Evolutionary conservation across 768 basidiomycete species (phyloP).

Genomic region (Sarcodon aspratus): DNA sequence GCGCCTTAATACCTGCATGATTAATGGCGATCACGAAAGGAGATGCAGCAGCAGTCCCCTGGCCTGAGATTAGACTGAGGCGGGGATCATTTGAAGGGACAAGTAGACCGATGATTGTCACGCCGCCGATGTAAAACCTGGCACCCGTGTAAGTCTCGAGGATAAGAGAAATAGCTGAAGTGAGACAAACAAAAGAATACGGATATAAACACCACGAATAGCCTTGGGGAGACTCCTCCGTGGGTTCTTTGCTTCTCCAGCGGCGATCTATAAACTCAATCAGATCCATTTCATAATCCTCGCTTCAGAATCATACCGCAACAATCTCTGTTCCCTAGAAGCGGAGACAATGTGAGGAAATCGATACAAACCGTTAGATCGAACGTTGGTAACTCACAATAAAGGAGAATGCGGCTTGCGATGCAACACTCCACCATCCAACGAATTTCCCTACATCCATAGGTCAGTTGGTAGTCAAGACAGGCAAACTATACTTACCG

Average conservation of each 20-base stretch:
- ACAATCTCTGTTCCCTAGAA: conserved; percentile 37
- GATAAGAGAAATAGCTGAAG: conserved; percentile 14
- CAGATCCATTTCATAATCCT: not conserved
- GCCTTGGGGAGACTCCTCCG: conserved; percentile 29
- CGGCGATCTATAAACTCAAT: conserved; percentile 21
- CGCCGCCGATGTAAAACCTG: conserved; percentile 29
- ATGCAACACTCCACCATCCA: conserved; percentile 38
- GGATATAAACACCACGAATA: conserved; percentile 36
- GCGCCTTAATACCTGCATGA: conserved; percentile 45
- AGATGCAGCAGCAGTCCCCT: conserved; percentile 30
- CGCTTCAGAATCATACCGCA: conserved; percentile 14
- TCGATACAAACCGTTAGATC: too few species aligned
- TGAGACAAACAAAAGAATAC: conserved; percentile 69
- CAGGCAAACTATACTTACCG: conserved; percentile 18
- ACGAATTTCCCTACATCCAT: conserved; percentile 22
- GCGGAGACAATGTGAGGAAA: too few species aligned
- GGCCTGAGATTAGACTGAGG: conserved; percentile 20
- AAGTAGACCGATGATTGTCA: conserved; percentile 34
- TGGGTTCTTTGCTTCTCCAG: conserved; percentile 41
- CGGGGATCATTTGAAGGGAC: conserved; percentile 33
- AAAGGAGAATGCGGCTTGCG: conserved; percentile 50
- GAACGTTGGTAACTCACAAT: conserved; percentile 9
- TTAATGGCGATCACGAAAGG: conserved; percentile 50
- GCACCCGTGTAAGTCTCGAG: not conserved
- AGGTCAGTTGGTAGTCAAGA: too few species aligned